Base-by-base conservation (phyloP, 1,284 basidiomycete species). In the Schizophyllum commune region DNA sequence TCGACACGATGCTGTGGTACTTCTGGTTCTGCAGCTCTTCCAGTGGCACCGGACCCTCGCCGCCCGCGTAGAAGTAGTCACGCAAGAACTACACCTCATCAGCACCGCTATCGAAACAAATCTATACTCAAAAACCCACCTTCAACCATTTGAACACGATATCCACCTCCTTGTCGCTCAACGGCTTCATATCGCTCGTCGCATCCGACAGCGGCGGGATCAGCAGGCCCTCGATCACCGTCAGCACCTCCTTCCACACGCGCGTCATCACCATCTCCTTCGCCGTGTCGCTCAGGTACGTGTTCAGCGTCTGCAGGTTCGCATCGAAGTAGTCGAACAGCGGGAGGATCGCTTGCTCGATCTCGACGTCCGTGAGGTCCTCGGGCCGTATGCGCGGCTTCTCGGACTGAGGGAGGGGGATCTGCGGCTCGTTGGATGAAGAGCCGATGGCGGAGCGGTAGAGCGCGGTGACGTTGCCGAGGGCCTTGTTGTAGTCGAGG, bases 101-200 rank as follows among this genome's bases (percentile, higher is more conserved):
- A 64, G 58, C 8, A 56, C n/a, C 17, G 15, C 7, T 32, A 61
- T 58, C n/a, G n/a, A 64, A 21, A 52, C 39, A 65, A 53, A 9
- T 59, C 39, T 63, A 47, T 13, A 32, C 39, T 9, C 21, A 9
- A 8, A 19, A 47, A 47, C 76, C 22, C 63, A 92, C 93, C 83
- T 94, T 94, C 58, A 98, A 75, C 97, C 97, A 99, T 71, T 96
- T 97, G 78, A 98, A 95, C 9, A 96, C 96, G 61, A 99, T 91
- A 70, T 98, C 96, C 32, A 98, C 92, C 76, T 98, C 96, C 75
- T 96, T 95, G 69, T 97, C 96, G 39, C 83, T 88, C 68, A 99
- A 73, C 13, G 94, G 89, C 65, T 89, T 88, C 93, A 98, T 92
- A 61, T 92, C 89, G 60, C 94, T 94, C 8, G 89, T 81, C n/a